phyloP scores from a whole-genome alignment of 1,139 yeast genomes.

The Taphrina populina region DNA sequence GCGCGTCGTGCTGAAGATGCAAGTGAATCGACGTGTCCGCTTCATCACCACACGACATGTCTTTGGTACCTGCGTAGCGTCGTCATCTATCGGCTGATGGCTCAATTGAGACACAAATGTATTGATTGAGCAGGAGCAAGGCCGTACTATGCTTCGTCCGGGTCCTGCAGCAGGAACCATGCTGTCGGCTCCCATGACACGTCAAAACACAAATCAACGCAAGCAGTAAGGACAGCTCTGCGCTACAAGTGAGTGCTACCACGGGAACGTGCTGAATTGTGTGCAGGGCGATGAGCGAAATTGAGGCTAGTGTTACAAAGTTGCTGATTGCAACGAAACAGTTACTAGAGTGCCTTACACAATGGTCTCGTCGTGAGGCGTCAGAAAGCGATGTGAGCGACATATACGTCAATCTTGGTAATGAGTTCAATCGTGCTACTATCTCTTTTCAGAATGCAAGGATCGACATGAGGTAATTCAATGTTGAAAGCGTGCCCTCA shows the following conservation, averaged over 20 bases:
- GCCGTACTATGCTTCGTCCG: no score
- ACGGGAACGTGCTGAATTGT: background rate
- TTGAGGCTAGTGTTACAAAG: conserved; percentile 76
- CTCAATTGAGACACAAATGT: no score
- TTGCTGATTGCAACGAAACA: conserved; percentile 86
- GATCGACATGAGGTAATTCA: conserved; percentile 54
- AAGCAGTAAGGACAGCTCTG: conserved; percentile 10
- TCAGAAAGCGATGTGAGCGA: conserved; percentile 84
- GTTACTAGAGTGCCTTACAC: conserved; percentile 75
- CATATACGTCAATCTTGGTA: conserved; percentile 87
- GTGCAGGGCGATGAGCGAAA: conserved; percentile 25
- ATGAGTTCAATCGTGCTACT: conserved; percentile 85
- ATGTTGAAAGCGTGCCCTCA: background rate
- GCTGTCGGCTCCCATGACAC: background rate
- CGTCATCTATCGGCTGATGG: no score
- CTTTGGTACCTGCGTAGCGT: no score
- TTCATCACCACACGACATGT: no score
- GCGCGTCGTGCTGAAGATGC: no score
- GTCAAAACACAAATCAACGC: conserved; percentile 17
- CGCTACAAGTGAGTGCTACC: background rate
- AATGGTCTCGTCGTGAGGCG: conserved; percentile 82
- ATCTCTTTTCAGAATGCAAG: conserved; percentile 69
- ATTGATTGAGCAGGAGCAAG: no score
- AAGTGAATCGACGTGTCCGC: no score
- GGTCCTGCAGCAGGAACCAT: no score